Percentiles rank a stretch among this genome's conserved stretches.
Evolutionary conservation across 257 asterid species (phyloP).

Genomic region (Nicotiana undulata): DNA sequence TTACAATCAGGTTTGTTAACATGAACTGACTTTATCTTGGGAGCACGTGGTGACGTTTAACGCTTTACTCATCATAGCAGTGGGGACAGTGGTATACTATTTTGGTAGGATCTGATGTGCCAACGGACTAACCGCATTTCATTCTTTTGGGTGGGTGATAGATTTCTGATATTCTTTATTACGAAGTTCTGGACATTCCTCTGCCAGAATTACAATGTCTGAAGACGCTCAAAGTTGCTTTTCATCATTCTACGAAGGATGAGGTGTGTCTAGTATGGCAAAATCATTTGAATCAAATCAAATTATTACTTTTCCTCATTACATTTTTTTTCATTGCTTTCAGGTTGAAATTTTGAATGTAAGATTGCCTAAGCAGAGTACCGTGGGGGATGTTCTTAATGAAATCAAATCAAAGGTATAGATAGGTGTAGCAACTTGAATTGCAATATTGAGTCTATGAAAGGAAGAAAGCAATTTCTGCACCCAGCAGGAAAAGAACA

Average conservation of each 20-base stretch:
- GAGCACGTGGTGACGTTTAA: neutral
- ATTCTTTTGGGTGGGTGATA: slow-evolving; percentile 14
- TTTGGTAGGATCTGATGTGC: neutral
- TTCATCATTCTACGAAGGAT: slow-evolving; percentile 88
- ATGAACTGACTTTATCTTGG: neutral
- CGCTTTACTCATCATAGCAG: neutral
- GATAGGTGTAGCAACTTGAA: neutral
- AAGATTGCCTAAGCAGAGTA: slow-evolving; percentile 88
- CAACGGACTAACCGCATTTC: slow-evolving; percentile 9
- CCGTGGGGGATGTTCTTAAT: slow-evolving; percentile 92
- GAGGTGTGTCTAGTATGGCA: slow-evolving; percentile 47
- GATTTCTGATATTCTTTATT: slow-evolving; percentile 89
- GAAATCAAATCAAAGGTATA: slow-evolving; percentile 88
- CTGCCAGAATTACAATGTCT: slow-evolving; percentile 94
- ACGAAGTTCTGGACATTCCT: slow-evolving; percentile 97
- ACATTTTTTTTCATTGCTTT: slow-evolving; percentile 6
- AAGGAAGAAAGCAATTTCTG: neutral
- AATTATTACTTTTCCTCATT: neutral
- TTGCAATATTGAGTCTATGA: neutral
- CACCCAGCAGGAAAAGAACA: neutral
- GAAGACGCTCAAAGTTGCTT: slow-evolving; percentile 90
- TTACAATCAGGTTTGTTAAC: slow-evolving; percentile 78
- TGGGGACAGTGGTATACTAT: neutral
- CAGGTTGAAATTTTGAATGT: slow-evolving; percentile 84
- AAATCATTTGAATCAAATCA: neutral